Base-by-base conservation (phyloP, 176 grass and related monocot species). In the Themeda triandra region DNA sequence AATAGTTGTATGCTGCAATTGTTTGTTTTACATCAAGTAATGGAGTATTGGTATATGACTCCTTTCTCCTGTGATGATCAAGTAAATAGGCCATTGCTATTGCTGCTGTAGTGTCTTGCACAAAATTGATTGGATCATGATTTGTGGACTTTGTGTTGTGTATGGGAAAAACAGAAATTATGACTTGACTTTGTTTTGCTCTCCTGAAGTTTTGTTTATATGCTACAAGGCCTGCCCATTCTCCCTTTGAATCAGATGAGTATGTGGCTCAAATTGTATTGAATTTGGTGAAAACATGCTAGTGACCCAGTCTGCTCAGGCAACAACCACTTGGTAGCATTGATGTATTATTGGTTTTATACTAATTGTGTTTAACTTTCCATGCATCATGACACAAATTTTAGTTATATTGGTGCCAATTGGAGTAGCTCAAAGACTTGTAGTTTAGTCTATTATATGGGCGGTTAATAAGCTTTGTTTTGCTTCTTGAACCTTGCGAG, bases 311-410 rank as follows among this genome's bases (percentile, higher is more conserved):
- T 33, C 21, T 12, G 14, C 27, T 71, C 28, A 85, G 66, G 35
- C 74, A 82, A 46, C 74, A 82, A 46, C 36, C 30, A n/a, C 17
- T 84, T 46, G 39, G 69, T 73, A 27, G 45, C 29, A 60, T 69
- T 11, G 6, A 59, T 36, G 15, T 35, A 75, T 68, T 35, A 75
- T 68, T 4, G 1, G 6, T 24, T 80, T 39, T 70, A 23, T 88
- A 30, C 71, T 76, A 48, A 83, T 29, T 69, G 75, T 11, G 4
- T 63, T 29, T 31, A 41, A 24, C 53, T 23, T 73, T 65, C 14
- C 54, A 30, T 54, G 25, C 30, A 41, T 72, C 40, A 18, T 73
- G 33, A 41, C 3, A 32, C 1, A 88, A 77, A 83, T 32, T 76
- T 1, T 24, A 58, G 21, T 58, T 21, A n/a, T 58, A 58, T 58